phyloP scores from a whole-genome alignment of 2,329 filamentous ascomycete species.

The Diplocarpon rosae region DNA sequence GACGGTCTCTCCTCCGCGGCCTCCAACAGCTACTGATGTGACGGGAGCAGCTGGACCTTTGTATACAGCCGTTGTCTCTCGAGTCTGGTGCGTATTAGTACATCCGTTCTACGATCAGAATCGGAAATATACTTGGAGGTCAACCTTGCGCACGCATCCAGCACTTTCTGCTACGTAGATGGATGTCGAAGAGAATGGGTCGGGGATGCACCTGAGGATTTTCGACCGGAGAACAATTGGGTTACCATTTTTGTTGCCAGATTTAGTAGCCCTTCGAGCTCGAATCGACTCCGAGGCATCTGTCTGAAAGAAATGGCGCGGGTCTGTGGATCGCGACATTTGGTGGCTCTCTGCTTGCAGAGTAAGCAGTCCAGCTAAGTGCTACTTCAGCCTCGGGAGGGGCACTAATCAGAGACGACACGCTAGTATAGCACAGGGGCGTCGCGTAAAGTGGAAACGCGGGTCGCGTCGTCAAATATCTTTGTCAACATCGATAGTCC shows the following conservation, averaged over 20 bases:
- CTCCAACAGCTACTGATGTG: slow-evolving; percentile 61
- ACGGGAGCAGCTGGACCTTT: slow-evolving; percentile 70
- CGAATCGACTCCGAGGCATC: slow-evolving; percentile 36
- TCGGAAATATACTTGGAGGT: slow-evolving; percentile 57
- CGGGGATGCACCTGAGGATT: slow-evolving; percentile 61
- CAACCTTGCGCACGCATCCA: slow-evolving; percentile 65
- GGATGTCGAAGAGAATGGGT: slow-evolving; percentile 48
- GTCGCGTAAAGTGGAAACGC: slow-evolving; percentile 17
- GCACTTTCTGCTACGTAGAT: slow-evolving; percentile 80
- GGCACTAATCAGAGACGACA: not conserved
- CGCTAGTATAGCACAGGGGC: slow-evolving; percentile 11
- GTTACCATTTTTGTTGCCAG: slow-evolving; percentile 67
- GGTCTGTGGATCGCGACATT: slow-evolving; percentile 60
- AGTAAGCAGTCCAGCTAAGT: not conserved
- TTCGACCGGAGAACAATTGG: slow-evolving; percentile 78
- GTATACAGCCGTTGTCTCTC: slow-evolving; percentile 41
- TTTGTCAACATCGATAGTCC: slow-evolving; percentile 1
- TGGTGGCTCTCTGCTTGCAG: slow-evolving; percentile 1
- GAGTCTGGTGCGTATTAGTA: slow-evolving; percentile 27
- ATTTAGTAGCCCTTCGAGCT: slow-evolving; percentile 55
- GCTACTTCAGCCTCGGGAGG: slow-evolving; percentile 4
- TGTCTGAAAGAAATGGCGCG: slow-evolving; percentile 84
- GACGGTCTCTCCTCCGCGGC: slow-evolving; percentile 44
- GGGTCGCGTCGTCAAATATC: slow-evolving; percentile 8
- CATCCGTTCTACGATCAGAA: slow-evolving; percentile 4